Base-by-base conservation (phyloP, 805 yeast genomes). In the Kodamaea neixiangensis region DNA sequence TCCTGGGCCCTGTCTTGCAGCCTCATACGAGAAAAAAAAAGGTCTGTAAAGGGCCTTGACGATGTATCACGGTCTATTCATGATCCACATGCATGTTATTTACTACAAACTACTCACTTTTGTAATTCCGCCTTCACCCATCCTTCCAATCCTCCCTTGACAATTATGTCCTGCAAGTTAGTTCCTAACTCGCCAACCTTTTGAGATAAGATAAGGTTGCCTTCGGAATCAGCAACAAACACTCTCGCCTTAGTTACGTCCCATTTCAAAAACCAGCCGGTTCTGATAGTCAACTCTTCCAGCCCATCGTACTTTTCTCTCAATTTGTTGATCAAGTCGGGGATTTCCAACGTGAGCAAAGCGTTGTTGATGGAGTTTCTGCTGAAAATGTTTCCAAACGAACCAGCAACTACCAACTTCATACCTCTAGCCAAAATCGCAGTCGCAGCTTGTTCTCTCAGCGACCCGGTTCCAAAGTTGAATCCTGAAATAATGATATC, bases 381-480 rank as follows among this genome's bases (percentile, higher is more conserved):
- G 50, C 92, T 86, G 73, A 94, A 94, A 61, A 93, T 94, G 76
- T 94, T 96, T 63, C 97, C 97, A 65, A 94, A 94, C 1, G 98
- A 93, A 31, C 99, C 99, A 11, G 97, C 88, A 52, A 96, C 97
- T 18, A 94, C 96, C 58, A 94, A 76, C 59, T 84, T 83, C 80
- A 94, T 90, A 57, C 91, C 98, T 63, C 96, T 83, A 39, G 99
- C 98, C 58, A 94, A 78, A 53, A 94, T 87, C 18, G 96, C 92
- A n/a, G 99, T 94, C 31, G 99, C 99, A 3, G 99, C 99, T 75
- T 94, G 99, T 69, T 94, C 99, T 73, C 99, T 85, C 20, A 97
- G 90, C 7, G 97, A 92, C 44, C 99, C 99, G 9, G 99, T 94
- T 60, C 99, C 99, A 67, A 94, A 94, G 68, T 94, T 94, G 78